phyloP scores from a whole-genome alignment of 1,284 basidiomycete species.

The Uromyces viciae-fabae region DNA sequence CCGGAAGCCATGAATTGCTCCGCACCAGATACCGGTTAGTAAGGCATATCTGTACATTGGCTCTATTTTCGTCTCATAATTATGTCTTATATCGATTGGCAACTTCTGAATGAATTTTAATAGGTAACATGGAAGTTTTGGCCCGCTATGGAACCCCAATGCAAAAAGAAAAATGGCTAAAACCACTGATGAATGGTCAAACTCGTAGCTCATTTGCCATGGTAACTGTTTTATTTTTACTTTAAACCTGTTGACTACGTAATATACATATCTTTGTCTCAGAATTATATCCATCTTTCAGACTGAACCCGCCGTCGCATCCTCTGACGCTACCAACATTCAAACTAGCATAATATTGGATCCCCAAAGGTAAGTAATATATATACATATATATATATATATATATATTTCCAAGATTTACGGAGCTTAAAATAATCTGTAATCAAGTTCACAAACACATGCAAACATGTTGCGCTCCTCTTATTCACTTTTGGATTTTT shows the following conservation, averaged over 20 bases:
- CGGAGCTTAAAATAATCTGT: too few relatives aligned
- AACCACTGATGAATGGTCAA: slow-evolving; percentile 81
- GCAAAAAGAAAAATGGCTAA: slow-evolving; percentile 87
- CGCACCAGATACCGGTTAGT: slow-evolving; percentile 83
- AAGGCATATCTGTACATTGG: not conserved
- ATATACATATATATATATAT: not conserved
- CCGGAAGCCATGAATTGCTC: slow-evolving; percentile 85
- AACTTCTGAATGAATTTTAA: slow-evolving; percentile 52
- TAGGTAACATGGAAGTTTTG: slow-evolving; percentile 68
- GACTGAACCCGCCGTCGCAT: slow-evolving; percentile 65
- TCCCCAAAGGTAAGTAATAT: slow-evolving; percentile 4
- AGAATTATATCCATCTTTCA: not conserved
- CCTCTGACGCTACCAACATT: slow-evolving; percentile 94
- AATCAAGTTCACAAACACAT: too few relatives aligned
- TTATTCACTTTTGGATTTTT: not conserved
- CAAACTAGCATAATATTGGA: slow-evolving; percentile 71
- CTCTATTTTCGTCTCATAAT: not conserved
- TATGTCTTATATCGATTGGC: not conserved
- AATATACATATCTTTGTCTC: not conserved
- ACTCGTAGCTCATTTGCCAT: slow-evolving; percentile 90
- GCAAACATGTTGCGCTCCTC: not conserved
- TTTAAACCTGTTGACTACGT: not conserved
- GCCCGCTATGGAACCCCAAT: slow-evolving; percentile 83
- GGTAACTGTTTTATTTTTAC: slow-evolving; percentile 67
- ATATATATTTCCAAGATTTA: not conserved